Evolutionary conservation across 2,329 filamentous ascomycete species (phyloP).

Genomic region (Catunica adiposa): DNA sequence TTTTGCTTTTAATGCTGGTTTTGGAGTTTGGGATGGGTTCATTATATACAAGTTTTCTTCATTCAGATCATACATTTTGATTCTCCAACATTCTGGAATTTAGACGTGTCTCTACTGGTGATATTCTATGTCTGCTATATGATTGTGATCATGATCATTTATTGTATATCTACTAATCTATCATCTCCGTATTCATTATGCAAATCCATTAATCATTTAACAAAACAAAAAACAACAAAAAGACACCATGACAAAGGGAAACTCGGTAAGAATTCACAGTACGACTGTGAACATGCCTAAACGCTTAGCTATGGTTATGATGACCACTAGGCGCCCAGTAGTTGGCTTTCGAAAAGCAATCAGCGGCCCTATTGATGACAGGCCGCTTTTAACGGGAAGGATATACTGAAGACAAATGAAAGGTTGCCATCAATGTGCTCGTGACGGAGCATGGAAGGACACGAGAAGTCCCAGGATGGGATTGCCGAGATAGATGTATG

Average conservation of each 20-base stretch:
- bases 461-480: neutral
- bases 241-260: neutral
- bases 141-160: no score
- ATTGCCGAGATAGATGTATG: no score
- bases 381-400: neutral
- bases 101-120: no score
- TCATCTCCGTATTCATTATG: neutral
- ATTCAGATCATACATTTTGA: neutral
- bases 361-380: neutral
- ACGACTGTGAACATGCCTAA: neutral
- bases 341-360: neutral
- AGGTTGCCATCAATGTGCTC: neutral
- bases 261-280: neutral
- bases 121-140: no score
- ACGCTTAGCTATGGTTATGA: no score
- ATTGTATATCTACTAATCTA: neutral
- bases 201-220: neutral
- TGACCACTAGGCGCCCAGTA: neutral
- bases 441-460: conserved; percentile 1
- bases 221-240: neutral
- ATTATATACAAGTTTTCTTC: neutral
- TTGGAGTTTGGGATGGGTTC: conserved; percentile 4
- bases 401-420: neutral
- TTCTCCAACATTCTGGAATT: no score
- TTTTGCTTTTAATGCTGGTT: neutral